Conservation (phyloP, 2,329 filamentous ascomycete genomes). For the Fusarium pininemorale region DNA sequence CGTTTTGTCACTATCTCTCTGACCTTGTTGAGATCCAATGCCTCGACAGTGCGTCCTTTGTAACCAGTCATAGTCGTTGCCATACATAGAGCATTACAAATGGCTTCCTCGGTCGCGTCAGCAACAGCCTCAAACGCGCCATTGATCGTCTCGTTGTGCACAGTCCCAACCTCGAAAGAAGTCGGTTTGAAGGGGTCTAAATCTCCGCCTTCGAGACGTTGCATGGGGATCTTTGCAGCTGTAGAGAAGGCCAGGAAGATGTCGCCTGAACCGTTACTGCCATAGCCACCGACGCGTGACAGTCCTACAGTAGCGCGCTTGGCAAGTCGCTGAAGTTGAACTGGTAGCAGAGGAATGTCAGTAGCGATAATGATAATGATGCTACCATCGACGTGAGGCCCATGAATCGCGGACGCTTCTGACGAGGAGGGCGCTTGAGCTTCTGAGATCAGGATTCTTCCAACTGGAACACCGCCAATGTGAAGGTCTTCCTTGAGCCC, state of each 20-base stretch:
- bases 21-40: conserved; percentile 57
- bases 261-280: conserved; percentile 70
- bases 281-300: conserved; percentile 67
- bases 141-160: conserved; percentile 69
- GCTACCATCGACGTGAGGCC: conserved; percentile 48
- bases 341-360: conserved; percentile 45
- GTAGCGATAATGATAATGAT: conserved; percentile 48
- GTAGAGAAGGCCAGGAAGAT: conserved; percentile 75
- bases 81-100: conserved; percentile 71
- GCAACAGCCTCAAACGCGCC: conserved; percentile 68
- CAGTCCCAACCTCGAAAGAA: conserved; percentile 21
- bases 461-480: conserved; percentile 70
- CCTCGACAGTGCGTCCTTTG: conserved; percentile 59
- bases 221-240: conserved; percentile 57
- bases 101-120: conserved; percentile 72
- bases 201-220: conserved; percentile 41
- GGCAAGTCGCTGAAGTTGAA: conserved; percentile 58
- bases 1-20: conserved; percentile 55
- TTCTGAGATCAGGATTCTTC: conserved; percentile 57
- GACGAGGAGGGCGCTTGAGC: conserved; percentile 41
- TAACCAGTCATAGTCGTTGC: conserved; percentile 66
- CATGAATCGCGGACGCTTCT: conserved; percentile 31
- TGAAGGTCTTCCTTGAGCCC: conserved; percentile 64
- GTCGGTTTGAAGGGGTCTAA: conserved; percentile 54
- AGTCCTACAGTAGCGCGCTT: conserved; percentile 70